Conservation (phyloP, 75 land plant genomes). For the Selaginella tamariscina region DNA sequence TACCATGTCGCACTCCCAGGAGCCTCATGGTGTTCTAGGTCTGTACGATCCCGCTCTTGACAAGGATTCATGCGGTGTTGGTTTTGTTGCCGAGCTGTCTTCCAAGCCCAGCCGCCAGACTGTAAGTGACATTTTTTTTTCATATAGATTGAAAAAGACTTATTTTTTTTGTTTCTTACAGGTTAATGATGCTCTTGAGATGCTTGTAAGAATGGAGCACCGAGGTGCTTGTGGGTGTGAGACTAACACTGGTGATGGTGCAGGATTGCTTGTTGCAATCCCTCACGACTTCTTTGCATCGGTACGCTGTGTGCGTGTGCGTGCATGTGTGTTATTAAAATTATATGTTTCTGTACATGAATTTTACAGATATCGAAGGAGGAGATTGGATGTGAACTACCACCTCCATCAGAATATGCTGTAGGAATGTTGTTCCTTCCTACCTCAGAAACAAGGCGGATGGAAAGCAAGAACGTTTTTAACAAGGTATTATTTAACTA, state of each 20-base stretch:
- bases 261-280: conserved; percentile 82
- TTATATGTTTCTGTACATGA: neutral
- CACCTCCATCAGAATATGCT: conserved; percentile 72
- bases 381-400: conserved; percentile 63
- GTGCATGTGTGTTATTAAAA: neutral
- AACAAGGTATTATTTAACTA: conserved; percentile 49
- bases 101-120: conserved; percentile 68
- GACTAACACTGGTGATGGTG: conserved; percentile 95
- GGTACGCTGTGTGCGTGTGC: conserved; percentile 31
- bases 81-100: conserved; percentile 94
- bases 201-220: conserved; percentile 90
- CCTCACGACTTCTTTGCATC: conserved; percentile 69
- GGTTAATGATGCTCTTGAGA: conserved; percentile 82
- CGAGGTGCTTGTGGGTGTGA: conserved; percentile 99
- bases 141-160: neutral
- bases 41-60: conserved; percentile 81
- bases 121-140: conserved; percentile 27
- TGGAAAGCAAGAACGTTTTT: conserved; percentile 73
- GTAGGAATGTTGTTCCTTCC: conserved; percentile 98
- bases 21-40: conserved; percentile 80
- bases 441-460: conserved; percentile 50
- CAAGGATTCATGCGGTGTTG: conserved; percentile 96
- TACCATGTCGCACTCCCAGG: conserved; percentile 42
- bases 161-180: conserved; percentile 15
- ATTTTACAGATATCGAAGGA: conserved; percentile 41